Conservation (phyloP, 2,329 filamentous ascomycete genomes). For the Onygenales sp. region DNA sequence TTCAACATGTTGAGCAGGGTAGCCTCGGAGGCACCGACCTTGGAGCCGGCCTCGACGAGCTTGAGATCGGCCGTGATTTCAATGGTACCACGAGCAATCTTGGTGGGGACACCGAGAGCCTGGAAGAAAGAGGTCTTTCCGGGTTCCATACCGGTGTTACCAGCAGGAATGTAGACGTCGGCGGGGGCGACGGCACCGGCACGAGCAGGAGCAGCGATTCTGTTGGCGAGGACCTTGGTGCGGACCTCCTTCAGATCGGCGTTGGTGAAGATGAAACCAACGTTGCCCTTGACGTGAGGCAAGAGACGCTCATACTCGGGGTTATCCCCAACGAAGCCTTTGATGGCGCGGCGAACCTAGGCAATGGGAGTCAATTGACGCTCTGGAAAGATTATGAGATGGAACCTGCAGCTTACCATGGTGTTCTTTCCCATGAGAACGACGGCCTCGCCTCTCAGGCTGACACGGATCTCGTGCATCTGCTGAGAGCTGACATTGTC, state of each 20-base stretch:
- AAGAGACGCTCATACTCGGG: conserved; percentile 98
- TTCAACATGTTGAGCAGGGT: conserved; percentile 99
- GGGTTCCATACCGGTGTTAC: conserved; percentile 99
- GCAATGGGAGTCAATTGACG: conserved; percentile 8
- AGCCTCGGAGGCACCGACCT: conserved; percentile 98
- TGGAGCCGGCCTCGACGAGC: conserved; percentile 84
- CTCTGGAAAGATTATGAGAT: conserved; percentile 1
- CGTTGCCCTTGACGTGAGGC: conserved; percentile 91
- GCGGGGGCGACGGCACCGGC: conserved; percentile 88
- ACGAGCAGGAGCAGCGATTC: conserved; percentile 94
- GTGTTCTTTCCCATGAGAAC: conserved; percentile 99
- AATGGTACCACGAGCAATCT: conserved; percentile 99
- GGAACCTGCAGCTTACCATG: conserved; percentile 57
- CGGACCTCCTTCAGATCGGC: conserved; percentile 82
- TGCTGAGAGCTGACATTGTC: conserved; percentile 99
- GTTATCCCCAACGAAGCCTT: conserved; percentile 80
- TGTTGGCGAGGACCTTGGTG: conserved; percentile 92
- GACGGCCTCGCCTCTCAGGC: conserved; percentile 83
- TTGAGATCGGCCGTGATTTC: conserved; percentile 98
- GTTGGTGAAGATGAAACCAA: conserved; percentile 99
- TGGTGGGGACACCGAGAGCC: conserved; percentile 99
- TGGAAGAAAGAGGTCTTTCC: conserved; percentile 99
- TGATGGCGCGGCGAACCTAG: conserved; percentile 89
- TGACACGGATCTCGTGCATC: conserved; percentile 99
- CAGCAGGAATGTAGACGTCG: conserved; percentile 92